These are phyloP conservation scores for Gossypium ekmanianum DNA, from an alignment of 345 rosid genomes.

Conservation along the genomic window DNA sequence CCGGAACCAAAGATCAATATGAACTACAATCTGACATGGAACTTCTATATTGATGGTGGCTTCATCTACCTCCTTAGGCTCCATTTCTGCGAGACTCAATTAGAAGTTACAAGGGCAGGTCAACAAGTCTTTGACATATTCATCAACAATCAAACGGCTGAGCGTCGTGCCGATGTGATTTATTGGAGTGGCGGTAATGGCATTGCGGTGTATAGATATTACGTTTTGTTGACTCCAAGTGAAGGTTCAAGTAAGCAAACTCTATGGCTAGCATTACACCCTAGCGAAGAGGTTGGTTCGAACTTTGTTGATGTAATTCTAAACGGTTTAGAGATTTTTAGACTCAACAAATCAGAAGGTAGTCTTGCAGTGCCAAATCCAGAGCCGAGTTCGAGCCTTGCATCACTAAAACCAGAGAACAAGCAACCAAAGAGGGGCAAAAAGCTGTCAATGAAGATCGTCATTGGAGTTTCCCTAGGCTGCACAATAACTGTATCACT, in stretches of 20 bases:
- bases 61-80: constrained; percentile 38
- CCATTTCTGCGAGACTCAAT: constrained; percentile 40
- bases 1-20: not conserved
- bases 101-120: not conserved
- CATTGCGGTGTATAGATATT: constrained; percentile 30
- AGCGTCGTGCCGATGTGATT: constrained; percentile 10
- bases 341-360: not conserved
- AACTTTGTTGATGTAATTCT: constrained; percentile 27
- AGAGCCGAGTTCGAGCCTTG: not conserved
- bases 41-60: constrained; percentile 25
- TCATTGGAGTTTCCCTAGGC: not conserved
- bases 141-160: constrained; percentile 24
- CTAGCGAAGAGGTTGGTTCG: not conserved
- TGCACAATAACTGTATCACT: not conserved
- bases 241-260: constrained; percentile 8
- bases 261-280: constrained; percentile 27
- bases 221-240: not conserved
- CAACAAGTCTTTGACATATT: constrained; percentile 24
- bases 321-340: constrained; percentile 45
- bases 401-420: not conserved
- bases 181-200: constrained; percentile 26
- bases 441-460: not conserved
- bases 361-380: constrained; percentile 39
- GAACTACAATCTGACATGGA: constrained; percentile 17
- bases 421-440: not conserved